These are phyloP conservation scores for Monilinia laxa DNA, from an alignment of 2,329 filamentous ascomycete genomes.

Conservation along the genomic window DNA sequence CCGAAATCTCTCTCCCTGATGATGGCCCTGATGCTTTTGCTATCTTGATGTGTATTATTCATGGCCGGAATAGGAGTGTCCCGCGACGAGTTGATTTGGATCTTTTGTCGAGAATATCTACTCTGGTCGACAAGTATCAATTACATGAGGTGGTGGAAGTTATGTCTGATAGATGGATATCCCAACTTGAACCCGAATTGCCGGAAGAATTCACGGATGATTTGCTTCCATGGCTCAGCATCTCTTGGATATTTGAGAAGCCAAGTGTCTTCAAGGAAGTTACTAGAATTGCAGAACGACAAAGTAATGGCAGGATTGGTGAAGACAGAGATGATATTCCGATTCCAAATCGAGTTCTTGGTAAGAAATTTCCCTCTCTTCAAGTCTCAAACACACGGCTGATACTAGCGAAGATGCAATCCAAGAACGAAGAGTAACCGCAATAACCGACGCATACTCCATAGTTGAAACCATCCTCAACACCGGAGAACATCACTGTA, in stretches of 20 bases:
- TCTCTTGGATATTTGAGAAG: conserved; percentile 21
- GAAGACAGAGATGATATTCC: conserved; percentile 16
- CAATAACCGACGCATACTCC: conserved; percentile 12
- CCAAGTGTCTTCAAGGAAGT: conserved; percentile 5
- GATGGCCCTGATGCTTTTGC: conserved; percentile 21
- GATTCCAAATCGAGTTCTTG: conserved; percentile 17
- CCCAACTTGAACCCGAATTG: background rate
- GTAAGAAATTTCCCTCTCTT: background rate
- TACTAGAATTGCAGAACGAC: conserved; percentile 17
- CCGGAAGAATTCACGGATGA: background rate
- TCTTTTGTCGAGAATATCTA: conserved; percentile 13
- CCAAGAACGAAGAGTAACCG: conserved; percentile 9
- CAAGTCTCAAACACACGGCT: background rate
- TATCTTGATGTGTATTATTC: conserved; percentile 11
- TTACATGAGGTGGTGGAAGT: conserved; percentile 19
- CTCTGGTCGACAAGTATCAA: conserved; percentile 23
- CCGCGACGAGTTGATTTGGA: background rate
- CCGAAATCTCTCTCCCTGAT: conserved; percentile 15
- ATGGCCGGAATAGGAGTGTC: conserved; percentile 1
- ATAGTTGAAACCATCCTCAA: conserved; percentile 5
- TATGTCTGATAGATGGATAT: conserved; percentile 18
- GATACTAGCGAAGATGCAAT: conserved; percentile 14
- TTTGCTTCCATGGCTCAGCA: conserved; percentile 16
- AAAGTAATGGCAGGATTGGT: conserved; percentile 14
- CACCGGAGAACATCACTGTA: conserved; percentile 14